Evolutionary conservation across 73 alveolate genomes (phyloP).

Genomic region (Paramecium sexaurelia): DNA sequence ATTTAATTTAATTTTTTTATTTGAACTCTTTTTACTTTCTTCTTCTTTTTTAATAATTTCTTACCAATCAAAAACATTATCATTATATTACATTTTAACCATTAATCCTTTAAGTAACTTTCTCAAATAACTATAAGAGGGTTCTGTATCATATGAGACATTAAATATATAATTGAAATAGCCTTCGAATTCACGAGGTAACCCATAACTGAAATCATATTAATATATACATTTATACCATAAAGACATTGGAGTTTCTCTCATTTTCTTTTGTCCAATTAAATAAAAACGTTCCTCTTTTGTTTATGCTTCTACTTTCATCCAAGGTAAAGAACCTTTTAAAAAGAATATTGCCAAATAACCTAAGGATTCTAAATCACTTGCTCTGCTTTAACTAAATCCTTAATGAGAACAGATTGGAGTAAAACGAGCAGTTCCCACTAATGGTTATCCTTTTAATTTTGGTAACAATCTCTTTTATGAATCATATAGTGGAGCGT

Average conservation of each 20-base stretch:
- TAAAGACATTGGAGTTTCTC: constrained; percentile 46
- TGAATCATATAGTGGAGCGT: constrained; percentile 70
- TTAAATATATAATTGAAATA: constrained; percentile 76
- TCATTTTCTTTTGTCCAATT: constrained; percentile 67
- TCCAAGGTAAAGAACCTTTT: constrained; percentile 91
- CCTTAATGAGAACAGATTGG: constrained; percentile 85
- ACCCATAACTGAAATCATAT: constrained; percentile 5
- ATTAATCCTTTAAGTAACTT: constrained; percentile 73
- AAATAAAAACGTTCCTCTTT: constrained; percentile 69
- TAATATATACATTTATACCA: neutral
- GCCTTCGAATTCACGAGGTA: constrained; percentile 77
- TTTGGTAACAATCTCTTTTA: constrained; percentile 77
- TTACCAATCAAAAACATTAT: constrained; percentile 85
- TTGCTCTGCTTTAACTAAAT: constrained; percentile 84
- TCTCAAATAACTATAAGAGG: constrained; percentile 83
- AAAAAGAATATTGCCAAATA: constrained; percentile 80
- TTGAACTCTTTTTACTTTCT: neutral
- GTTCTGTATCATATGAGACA: constrained; percentile 75
- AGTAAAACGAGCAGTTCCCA: constrained; percentile 85
- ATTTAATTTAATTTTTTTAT: neutral
- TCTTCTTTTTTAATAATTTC: neutral
- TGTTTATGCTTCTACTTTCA: constrained; percentile 78
- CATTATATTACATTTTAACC: constrained; percentile 71
- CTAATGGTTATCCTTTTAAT: constrained; percentile 72
- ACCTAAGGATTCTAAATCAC: constrained; percentile 88